Evolutionary conservation across 2,329 filamentous ascomycete species (phyloP), one percentile per base, ranked within the genome.

Genomic region (Rhinocladiella similis): DNA sequence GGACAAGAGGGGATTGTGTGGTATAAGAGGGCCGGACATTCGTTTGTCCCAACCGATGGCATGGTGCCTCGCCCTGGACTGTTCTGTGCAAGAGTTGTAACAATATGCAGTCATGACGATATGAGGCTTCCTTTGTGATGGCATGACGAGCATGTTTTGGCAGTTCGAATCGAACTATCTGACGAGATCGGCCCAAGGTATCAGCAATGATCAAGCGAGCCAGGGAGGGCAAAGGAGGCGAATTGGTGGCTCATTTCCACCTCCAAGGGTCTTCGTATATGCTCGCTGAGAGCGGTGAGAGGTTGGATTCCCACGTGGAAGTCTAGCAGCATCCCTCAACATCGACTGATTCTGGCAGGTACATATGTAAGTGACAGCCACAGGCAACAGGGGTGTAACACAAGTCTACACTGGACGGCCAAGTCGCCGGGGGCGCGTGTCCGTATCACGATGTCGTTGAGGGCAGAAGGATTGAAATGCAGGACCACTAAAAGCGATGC

Each of bases 241-340:
- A 9, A 10, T 9, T 33, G 29, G 29, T 12, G 29, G 29, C 29
- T 33, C 10, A 3, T 41, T 20, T 41, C 38, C 7, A 33, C 29
- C 29, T 33, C 29, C 29, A 33, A 12, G 29, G 29, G 29, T 33
- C 29, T 42, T 19, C 43, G 13, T 25, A 45, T 18, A 43, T 38
- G 45, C 27, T 27, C 50, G 46, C n/a, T 16, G 20, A 38, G 18
- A 20, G 29, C 47, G 42, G 47, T 33, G 41, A 51, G 47, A n/a
- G 20, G 22, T 22, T 13, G 35, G 12, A 4, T 47, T 20, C 27
- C 16, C 16, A 46, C 22, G 20, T 18, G 38, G 38, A 12, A 2
- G 18, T 19, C 18, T 19, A 18, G n/a, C 13, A 45, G 13, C 42
- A 18, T 7, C 20, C 13, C 19, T 25, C 6, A 19, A 7, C 42